A percentile compares a stretch with the other conserved stretches of the same genome.
Evolutionary conservation across 768 basidiomycete genomes (phyloP).

Genomic region (Kwoniella europaea): DNA sequence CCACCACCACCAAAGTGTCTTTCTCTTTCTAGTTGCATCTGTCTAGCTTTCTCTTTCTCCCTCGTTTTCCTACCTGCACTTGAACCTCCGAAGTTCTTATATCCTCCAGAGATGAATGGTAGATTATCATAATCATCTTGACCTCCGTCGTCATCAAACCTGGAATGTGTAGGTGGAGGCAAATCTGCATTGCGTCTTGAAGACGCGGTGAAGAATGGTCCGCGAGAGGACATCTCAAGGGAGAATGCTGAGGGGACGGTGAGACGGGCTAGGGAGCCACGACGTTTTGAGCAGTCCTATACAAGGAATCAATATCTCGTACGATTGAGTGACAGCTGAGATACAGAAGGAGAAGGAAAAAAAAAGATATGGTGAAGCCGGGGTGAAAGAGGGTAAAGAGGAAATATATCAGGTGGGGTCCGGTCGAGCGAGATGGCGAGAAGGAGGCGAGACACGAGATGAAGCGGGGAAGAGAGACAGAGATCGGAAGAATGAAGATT

Average conservation of each 20-base stretch:
- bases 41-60: constrained; percentile 35
- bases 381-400: not conserved
- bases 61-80: constrained; percentile 39
- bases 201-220: constrained; percentile 33
- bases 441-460: not conserved
- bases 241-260: constrained; percentile 47
- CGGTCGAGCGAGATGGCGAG: too few species aligned
- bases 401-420: not conserved
- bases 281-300: constrained; percentile 43
- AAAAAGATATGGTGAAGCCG: not conserved
- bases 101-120: constrained; percentile 28
- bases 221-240: constrained; percentile 30
- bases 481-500: not conserved
- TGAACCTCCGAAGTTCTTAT: constrained; percentile 29
- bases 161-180: constrained; percentile 26
- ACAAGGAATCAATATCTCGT: not conserved
- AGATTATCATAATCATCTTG: constrained; percentile 26
- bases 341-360: not conserved
- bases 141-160: constrained; percentile 30
- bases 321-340: not conserved
- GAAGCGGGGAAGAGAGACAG: not conserved
- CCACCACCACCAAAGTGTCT: constrained; percentile 20
- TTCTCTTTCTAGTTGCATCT: constrained; percentile 10
- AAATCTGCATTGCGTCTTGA: constrained; percentile 7
- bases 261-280: constrained; percentile 38